phyloP scores from a whole-genome alignment of 2,329 filamentous ascomycete species.

The Chaetothyriales sp. region DNA sequence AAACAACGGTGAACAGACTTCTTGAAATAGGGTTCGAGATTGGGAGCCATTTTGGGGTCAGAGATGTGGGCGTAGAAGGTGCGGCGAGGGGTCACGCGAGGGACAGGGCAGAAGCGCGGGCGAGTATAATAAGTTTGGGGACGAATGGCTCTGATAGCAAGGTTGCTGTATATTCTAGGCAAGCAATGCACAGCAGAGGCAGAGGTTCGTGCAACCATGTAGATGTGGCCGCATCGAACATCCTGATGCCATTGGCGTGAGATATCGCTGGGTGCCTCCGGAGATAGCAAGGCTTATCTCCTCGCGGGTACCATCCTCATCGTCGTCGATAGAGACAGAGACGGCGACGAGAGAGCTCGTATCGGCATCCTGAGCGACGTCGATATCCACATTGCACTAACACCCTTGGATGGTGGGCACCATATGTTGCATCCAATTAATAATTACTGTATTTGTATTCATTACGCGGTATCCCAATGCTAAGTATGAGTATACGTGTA shows the following conservation, averaged over 20 bases:
- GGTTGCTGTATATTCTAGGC: neutral
- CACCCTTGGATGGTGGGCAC: neutral
- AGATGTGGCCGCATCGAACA: neutral
- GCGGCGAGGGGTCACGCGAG: conserved; percentile 12
- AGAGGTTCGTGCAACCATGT: neutral
- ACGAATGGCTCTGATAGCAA: neutral
- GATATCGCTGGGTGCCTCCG: neutral
- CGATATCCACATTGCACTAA: neutral
- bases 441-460: too few species aligned
- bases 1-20: conserved; percentile 34
- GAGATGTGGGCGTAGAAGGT: conserved; percentile 32
- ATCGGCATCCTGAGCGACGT: neutral
- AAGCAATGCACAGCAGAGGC: neutral
- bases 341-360: neutral
- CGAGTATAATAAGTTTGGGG: neutral
- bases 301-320: neutral
- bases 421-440: too few species aligned
- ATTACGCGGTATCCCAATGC: too few species aligned
- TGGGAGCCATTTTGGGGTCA: conserved; percentile 62
- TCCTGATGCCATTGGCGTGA: neutral
- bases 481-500: too few species aligned
- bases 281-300: neutral
- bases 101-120: neutral
- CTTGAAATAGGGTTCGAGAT: conserved; percentile 84
- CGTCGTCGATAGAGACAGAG: neutral